A percentile compares a stretch with the other conserved stretches of the same genome.
Conservation (phyloP, 495 filamentous ascomycete genomes). For the Aspergillus avenaceus region DNA sequence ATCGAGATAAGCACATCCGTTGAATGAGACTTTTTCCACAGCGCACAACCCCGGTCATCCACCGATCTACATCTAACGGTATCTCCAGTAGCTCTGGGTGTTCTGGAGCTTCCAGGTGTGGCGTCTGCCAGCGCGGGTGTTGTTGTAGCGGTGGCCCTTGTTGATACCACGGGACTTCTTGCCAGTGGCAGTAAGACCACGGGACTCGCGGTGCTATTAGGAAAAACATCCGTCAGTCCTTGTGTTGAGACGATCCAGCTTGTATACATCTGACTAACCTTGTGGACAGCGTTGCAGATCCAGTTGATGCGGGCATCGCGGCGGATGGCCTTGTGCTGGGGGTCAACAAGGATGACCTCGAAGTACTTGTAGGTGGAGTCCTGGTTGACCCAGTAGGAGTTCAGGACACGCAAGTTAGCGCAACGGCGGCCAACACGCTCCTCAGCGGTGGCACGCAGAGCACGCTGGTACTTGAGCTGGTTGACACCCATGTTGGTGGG, state of each 20-base stretch:
- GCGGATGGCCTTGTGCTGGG: conserved; percentile 99
- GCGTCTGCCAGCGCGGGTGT: conserved; percentile 88
- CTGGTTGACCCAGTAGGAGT: conserved; percentile 99
- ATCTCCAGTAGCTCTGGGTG: conserved; percentile 92
- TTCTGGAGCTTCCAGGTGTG: conserved; percentile 99
- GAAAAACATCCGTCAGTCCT: conserved; percentile 20
- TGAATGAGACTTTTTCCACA: conserved; percentile 22
- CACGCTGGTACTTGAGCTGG: conserved; percentile 99
- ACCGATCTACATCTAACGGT: conserved; percentile 50
- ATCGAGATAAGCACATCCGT: conserved; percentile 39
- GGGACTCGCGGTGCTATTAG: conserved; percentile 82
- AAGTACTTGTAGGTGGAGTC: conserved; percentile 99
- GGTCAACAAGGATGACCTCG: conserved; percentile 99
- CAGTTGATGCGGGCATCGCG: conserved; percentile 99
- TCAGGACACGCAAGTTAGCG: conserved; percentile 97
- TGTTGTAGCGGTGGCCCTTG: conserved; percentile 98
- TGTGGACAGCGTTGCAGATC: conserved; percentile 99
- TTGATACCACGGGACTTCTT: conserved; percentile 99
- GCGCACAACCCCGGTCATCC: conserved; percentile 29
- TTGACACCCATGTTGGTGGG: conserved; percentile 99
- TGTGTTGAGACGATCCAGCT: not conserved
- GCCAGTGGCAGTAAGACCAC: conserved; percentile 94
- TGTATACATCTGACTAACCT: conserved; percentile 45
- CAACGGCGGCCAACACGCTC: conserved; percentile 99
- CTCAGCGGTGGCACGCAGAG: conserved; percentile 92